Evolutionary conservation across 352 stramenopile species (phyloP).

Genomic region (Phytophthora cactorum): DNA sequence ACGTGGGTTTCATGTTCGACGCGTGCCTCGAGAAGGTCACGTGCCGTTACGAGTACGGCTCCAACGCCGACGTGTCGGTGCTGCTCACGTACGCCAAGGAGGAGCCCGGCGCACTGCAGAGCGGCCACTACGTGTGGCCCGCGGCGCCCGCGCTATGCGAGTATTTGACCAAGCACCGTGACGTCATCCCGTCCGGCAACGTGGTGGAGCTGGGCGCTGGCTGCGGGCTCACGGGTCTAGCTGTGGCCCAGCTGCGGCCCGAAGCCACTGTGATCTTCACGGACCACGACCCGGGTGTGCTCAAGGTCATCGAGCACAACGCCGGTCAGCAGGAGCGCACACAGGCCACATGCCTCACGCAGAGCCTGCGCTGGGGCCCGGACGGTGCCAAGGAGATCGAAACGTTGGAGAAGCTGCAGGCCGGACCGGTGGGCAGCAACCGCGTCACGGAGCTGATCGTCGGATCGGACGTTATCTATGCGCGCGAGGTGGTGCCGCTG

Average conservation of each 20-base stretch:
- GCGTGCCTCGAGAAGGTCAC: slow-evolving; percentile 70
- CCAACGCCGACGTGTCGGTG: slow-evolving; percentile 58
- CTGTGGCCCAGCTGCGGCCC: slow-evolving; percentile 64
- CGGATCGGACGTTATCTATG: slow-evolving; percentile 83
- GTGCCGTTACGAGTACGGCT: slow-evolving; percentile 66
- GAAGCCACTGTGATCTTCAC: slow-evolving; percentile 77
- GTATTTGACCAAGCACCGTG: slow-evolving; percentile 58
- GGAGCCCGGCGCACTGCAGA: slow-evolving; percentile 58
- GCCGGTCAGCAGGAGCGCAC: slow-evolving; percentile 55
- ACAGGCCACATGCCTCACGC: slow-evolving; percentile 64
- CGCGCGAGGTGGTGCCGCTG: slow-evolving; percentile 63
- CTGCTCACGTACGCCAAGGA: slow-evolving; percentile 78
- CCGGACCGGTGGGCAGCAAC: slow-evolving; percentile 10
- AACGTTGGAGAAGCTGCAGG: slow-evolving; percentile 43
- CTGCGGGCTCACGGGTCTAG: slow-evolving; percentile 68
- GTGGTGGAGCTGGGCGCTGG: slow-evolving; percentile 78
- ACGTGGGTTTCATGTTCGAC: slow-evolving; percentile 77
- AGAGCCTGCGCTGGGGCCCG: slow-evolving; percentile 69
- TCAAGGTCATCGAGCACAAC: slow-evolving; percentile 85
- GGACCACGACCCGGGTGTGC: slow-evolving; percentile 81
- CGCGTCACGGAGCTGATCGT: slow-evolving; percentile 59
- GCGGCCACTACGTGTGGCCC: slow-evolving; percentile 73
- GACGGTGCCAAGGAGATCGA: slow-evolving; percentile 65
- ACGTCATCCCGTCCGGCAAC: slow-evolving; percentile 55
- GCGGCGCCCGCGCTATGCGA: slow-evolving; percentile 70